These are phyloP conservation scores for Rhytidiadelphus loreus DNA, from an alignment of 225 moss, liverwort and hornwort species.

Conservation along the genomic window DNA sequence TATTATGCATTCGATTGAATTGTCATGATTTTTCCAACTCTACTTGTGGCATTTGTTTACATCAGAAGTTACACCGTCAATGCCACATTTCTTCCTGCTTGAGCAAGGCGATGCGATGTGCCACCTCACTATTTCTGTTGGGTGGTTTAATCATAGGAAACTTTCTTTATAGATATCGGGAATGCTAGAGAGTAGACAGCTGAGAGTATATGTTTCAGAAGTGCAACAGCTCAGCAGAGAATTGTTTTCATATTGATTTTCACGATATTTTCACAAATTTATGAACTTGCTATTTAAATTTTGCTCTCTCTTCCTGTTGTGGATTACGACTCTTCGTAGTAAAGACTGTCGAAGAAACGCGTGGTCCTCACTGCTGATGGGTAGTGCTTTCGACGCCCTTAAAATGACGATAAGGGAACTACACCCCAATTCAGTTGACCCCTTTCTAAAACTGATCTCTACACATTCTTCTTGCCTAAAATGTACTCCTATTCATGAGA, in stretches of 20 bases:
- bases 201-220: slow-evolving; percentile 3
- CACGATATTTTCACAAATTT: neutral
- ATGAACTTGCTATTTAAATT: neutral
- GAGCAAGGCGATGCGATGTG: neutral
- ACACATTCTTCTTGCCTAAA: no score
- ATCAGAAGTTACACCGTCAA: neutral
- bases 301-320: neutral
- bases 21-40: slow-evolving; percentile 27
- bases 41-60: neutral
- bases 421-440: no score
- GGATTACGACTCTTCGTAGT: neutral
- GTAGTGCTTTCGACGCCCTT: no score
- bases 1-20: slow-evolving; percentile 56
- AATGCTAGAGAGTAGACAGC: slow-evolving; percentile 6
- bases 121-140: neutral
- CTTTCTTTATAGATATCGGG: neutral
- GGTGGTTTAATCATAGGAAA: slow-evolving; percentile 1
- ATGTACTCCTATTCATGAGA: no score
- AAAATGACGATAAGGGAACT: no score
- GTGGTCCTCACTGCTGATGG: neutral
- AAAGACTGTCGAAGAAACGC: neutral
- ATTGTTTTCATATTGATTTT: neutral
- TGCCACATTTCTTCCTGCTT: neutral
- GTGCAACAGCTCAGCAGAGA: slow-evolving; percentile 21
- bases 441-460: no score